These are phyloP conservation scores for Aspergillus sergii DNA, from an alignment of 2,329 filamentous ascomycete species.

Conservation along the genomic window DNA sequence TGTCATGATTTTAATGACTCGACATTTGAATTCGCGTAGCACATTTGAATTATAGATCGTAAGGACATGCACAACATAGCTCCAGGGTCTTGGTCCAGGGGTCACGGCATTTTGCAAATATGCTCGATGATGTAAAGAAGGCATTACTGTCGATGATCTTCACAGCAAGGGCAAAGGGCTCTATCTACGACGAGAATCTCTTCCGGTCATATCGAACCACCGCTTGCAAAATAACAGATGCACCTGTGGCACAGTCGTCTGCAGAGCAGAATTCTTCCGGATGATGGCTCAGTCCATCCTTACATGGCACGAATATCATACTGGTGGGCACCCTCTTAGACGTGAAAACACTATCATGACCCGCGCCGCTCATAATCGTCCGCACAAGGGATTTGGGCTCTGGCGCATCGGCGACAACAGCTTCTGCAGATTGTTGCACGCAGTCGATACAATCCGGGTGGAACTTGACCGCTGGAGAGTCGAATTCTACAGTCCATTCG, in stretches of 20 bases:
- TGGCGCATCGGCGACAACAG: conserved; percentile 55
- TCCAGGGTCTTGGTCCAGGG: neutral
- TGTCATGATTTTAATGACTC: conserved; percentile 35
- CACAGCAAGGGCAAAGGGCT: neutral
- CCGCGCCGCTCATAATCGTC: conserved; percentile 64
- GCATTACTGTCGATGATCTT: neutral
- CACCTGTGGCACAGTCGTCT: conserved; percentile 61
- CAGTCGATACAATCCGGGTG: conserved; percentile 67
- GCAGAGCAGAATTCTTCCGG: conserved; percentile 64
- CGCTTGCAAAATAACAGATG: conserved; percentile 44
- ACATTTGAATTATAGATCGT: neutral
- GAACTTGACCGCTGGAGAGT: conserved; percentile 64
- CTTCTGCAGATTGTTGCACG: conserved; percentile 62
- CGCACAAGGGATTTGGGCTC: conserved; percentile 48
- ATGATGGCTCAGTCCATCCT: conserved; percentile 65
- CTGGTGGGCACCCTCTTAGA: conserved; percentile 62
- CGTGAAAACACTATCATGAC: conserved; percentile 66
- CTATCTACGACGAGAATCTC: conserved; percentile 40
- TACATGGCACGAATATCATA: conserved; percentile 69
- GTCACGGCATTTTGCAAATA: neutral
- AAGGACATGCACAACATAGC: neutral
- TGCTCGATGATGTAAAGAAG: no score
- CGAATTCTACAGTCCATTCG: conserved; percentile 63
- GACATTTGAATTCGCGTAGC: neutral
- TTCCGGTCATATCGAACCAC: conserved; percentile 39